These are phyloP conservation scores for Rhizopogon rudus DNA, from an alignment of 768 basidiomycete species.

Conservation along the genomic window DNA sequence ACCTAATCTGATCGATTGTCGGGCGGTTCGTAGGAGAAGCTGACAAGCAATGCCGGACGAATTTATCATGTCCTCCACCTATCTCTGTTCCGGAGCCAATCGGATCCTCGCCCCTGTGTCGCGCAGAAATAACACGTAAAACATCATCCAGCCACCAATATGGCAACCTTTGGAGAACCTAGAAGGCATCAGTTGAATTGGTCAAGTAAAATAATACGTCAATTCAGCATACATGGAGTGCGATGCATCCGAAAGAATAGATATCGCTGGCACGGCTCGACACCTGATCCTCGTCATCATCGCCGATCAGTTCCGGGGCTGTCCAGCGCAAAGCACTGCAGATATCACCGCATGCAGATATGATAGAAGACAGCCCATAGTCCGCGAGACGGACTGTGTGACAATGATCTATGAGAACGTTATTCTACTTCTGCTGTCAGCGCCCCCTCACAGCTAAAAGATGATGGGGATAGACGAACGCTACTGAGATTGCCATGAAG, in stretches of 20 bases:
- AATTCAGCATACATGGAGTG: constrained; percentile 21
- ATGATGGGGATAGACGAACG: neutral
- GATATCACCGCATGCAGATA: neutral
- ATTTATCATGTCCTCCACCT: neutral
- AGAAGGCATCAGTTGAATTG: neutral
- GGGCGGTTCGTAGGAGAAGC: neutral
- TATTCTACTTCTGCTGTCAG: neutral
- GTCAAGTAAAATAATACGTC: constrained; percentile 9
- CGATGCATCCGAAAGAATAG: constrained; percentile 39
- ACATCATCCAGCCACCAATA: constrained; percentile 1
- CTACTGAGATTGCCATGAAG: constrained; percentile 8
- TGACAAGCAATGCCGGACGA: neutral
- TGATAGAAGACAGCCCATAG: constrained; percentile 38
- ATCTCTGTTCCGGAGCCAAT: neutral
- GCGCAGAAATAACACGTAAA: neutral
- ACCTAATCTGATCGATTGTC: neutral
- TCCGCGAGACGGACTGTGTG: constrained; percentile 35
- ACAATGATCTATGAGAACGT: constrained; percentile 31
- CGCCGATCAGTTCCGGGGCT: constrained; percentile 30
- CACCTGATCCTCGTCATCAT: neutral
- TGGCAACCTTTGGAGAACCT: neutral
- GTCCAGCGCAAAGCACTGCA: constrained; percentile 38
- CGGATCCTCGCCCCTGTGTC: neutral
- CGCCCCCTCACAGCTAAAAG: neutral
- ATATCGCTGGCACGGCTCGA: constrained; percentile 28